Base-by-base conservation (phyloP, 805 yeast genomes). In the Sugiyamaella qingdaonensis region DNA sequence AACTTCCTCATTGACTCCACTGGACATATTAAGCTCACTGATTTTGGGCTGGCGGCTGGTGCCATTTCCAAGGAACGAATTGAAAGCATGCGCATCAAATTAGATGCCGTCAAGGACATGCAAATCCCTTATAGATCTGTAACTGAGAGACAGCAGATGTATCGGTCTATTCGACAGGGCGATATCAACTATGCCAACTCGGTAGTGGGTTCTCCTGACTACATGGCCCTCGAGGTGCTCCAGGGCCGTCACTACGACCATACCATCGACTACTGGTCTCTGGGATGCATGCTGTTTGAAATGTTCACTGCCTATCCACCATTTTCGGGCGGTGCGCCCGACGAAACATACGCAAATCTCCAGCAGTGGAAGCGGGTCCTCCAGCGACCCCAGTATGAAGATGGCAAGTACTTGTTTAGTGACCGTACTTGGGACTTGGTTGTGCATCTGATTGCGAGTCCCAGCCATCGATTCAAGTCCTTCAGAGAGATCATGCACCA, bases 261-360 rank as follows among this genome's bases (percentile, higher is more conserved):
- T 68, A 92, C 99, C 13, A 95, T 95, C 54, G 99, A 94, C 73
- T 94, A 94, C 69, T 94, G 99, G 99, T 91, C 98, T 0, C 75
- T 94, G 54, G 99, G 99, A 3, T 94, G 99, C 71, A 94, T 94
- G 85, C 75, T 94, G 37, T 94, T 92, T 68, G 99, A 94, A 72
- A 88, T 97, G 46, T 79, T 94, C 53, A 94, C 94, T 58, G 98
- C 99, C 0, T 94, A 88, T 70, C 95, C 99, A 2, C 99, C 99
- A 44, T 94, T 94, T 66, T 85, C 96, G 41, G 99, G 99, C 2
- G 81, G 90, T 41, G 81, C 88, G 39, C 87, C 95, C 37, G 96
- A 94, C 64, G 99, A 94, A 68, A 94, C 99, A 0, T 94, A 95
- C 69, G 81, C 89, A 60, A 94, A 94, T 65, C 77, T 94, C 70